A percentile compares a stretch with the other conserved stretches of the same genome.
These are phyloP conservation scores for Hortiboletus campestris DNA, from an alignment of 768 basidiomycete species.

Conservation along the genomic window DNA sequence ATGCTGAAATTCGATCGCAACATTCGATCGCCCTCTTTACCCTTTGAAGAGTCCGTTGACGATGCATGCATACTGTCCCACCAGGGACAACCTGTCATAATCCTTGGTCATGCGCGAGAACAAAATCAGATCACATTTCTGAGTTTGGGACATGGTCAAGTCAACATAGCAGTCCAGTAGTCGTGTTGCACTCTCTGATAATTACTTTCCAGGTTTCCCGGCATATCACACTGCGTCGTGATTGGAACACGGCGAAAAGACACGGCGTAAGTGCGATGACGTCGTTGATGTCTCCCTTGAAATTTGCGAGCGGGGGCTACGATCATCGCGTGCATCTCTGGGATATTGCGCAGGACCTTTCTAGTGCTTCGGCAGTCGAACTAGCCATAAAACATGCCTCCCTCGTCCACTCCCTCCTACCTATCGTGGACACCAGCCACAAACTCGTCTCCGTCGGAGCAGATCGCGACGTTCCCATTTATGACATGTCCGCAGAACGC, in stretches of 20 bases:
- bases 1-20: constrained; percentile 14
- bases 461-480: constrained; percentile 45
- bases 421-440: constrained; percentile 43
- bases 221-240: constrained; percentile 20
- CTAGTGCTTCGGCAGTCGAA: constrained; percentile 29
- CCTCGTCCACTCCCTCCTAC: constrained; percentile 42
- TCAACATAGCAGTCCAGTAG: constrained; percentile 13
- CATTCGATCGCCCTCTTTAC: constrained; percentile 22
- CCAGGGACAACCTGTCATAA: constrained; percentile 23
- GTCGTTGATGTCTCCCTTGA: constrained; percentile 38
- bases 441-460: constrained; percentile 49
- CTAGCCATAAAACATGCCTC: constrained; percentile 44
- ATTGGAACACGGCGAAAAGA: constrained; percentile 37
- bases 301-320: constrained; percentile 50
- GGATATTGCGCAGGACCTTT: constrained; percentile 37
- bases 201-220: constrained; percentile 4
- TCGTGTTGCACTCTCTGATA: constrained; percentile 2
- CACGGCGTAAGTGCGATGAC: constrained; percentile 43
- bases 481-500: constrained; percentile 47
- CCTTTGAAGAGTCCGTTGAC: constrained; percentile 36
- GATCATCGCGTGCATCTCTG: constrained; percentile 50
- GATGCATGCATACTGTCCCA: constrained; percentile 40
- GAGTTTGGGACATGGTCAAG: constrained; percentile 17
- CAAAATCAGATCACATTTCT: constrained; percentile 33
- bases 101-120: constrained; percentile 42